Percentiles rank a stretch among this genome's conserved stretches.
Evolutionary conservation across 257 asterid genomes (phyloP).

Genomic region (Osmanthus fragrans): DNA sequence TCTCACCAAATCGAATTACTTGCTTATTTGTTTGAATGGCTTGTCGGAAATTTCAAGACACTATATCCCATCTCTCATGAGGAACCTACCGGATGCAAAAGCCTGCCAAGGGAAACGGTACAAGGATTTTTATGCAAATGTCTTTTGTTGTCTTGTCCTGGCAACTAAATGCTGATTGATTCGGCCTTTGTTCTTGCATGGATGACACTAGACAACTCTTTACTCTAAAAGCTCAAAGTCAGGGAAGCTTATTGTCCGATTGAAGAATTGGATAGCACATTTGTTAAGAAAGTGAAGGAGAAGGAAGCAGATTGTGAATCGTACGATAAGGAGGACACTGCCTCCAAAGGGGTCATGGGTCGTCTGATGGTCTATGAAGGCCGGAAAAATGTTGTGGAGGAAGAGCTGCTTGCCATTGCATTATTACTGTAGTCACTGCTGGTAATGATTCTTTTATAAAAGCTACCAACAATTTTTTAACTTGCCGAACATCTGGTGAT

Average conservation of each 20-base stretch:
- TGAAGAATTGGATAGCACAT: constrained; percentile 30
- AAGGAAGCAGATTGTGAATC: constrained; percentile 23
- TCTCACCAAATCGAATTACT: constrained; percentile 40
- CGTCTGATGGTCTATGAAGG: constrained; percentile 64
- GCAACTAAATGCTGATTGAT: constrained; percentile 42
- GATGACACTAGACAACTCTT: constrained; percentile 42
- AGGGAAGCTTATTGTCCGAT: constrained; percentile 47
- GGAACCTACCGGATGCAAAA: constrained; percentile 38
- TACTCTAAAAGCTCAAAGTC: constrained; percentile 54
- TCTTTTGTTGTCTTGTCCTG: constrained; percentile 45
- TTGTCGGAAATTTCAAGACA: constrained; percentile 43
- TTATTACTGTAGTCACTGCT: not conserved
- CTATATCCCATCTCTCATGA: constrained; percentile 26
- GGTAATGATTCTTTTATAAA: not conserved
- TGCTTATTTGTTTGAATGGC: constrained; percentile 52
- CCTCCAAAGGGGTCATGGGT: constrained; percentile 42
- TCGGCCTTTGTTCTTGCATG: constrained; percentile 54
- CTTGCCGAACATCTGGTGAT: no score
- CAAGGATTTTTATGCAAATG: constrained; percentile 58
- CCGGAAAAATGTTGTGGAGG: constrained; percentile 56
- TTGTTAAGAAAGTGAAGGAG: constrained; percentile 33
- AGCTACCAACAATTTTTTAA: no score
- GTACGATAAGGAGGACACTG: constrained; percentile 7
- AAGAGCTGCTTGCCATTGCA: no score
- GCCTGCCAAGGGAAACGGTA: constrained; percentile 37